phyloP scores from a whole-genome alignment of 176 grass and related monocot genomes.

The Aegilops umbellulata region DNA sequence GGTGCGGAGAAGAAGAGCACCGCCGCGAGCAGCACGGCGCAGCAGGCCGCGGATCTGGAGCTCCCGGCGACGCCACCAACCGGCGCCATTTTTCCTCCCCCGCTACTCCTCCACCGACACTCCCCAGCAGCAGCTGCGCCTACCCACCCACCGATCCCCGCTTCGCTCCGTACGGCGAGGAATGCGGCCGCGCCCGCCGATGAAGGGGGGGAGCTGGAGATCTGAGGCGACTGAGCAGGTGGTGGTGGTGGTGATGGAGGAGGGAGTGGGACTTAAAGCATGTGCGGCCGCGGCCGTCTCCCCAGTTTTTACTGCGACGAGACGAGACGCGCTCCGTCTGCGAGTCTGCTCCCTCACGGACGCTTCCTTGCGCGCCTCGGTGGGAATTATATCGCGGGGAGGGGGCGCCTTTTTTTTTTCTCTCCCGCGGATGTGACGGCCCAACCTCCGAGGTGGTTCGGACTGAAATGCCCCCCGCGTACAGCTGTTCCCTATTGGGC shows the following conservation, averaged over 20 bases:
- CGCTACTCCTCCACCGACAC: conserved; percentile 23
- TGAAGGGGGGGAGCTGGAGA: neutral
- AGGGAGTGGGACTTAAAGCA: conserved; percentile 41
- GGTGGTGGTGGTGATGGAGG: conserved; percentile 3
- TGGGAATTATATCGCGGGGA: conserved; percentile 21
- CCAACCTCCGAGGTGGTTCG: neutral
- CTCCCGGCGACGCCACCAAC: conserved; percentile 6
- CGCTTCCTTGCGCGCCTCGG: conserved; percentile 7
- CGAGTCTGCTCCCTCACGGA: neutral
- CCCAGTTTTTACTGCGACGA: conserved; percentile 46
- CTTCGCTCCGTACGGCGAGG: neutral
- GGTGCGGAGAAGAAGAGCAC: conserved; percentile 46
- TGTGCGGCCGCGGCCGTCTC: conserved; percentile 37
- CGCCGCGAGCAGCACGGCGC: conserved; percentile 40
- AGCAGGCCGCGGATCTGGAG: conserved; percentile 42
- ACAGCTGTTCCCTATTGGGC: conserved; percentile 8
- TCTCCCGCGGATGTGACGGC: conserved; percentile 23
- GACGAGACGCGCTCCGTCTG: neutral
- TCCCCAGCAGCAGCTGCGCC: neutral
- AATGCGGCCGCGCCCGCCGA: conserved; percentile 18
- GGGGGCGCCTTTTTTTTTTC: neutral
- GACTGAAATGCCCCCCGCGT: conserved; percentile 9
- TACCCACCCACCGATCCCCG: neutral
- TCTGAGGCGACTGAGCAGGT: neutral
- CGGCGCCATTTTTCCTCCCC: conserved; percentile 37